Evolutionary conservation across 257 asterid species (phyloP).

Genomic region (Nicotiana attenuata): DNA sequence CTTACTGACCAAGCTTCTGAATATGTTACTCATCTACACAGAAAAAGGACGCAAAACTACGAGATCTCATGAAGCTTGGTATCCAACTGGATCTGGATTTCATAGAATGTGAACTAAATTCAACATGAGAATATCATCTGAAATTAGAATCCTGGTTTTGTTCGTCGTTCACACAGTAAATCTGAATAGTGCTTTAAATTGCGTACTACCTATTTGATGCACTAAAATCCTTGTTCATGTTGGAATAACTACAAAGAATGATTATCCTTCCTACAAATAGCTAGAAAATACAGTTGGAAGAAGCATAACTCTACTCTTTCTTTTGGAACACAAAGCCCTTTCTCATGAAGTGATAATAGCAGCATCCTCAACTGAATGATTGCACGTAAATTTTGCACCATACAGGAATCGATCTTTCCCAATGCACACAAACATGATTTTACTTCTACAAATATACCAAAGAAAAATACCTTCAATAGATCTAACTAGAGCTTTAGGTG

Average conservation of each 20-base stretch:
- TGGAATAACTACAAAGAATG: not conserved
- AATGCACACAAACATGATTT: not conserved
- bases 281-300: not conserved
- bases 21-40: not conserved
- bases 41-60: not conserved
- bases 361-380: not conserved
- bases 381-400: not conserved
- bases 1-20: not conserved
- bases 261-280: not conserved
- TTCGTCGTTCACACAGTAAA: not conserved
- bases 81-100: not conserved
- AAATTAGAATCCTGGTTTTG: not conserved
- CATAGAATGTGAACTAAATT: not conserved
- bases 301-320: not conserved
- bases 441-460: not conserved
- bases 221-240: not conserved
- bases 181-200: not conserved
- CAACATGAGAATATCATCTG: not conserved
- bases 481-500: conserved; percentile 39
- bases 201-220: not conserved
- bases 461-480: conserved; percentile 51
- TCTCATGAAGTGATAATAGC: not conserved
- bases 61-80: not conserved
- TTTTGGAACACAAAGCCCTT: not conserved
- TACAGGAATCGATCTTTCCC: not conserved